Base-by-base conservation (phyloP, 2,329 filamentous ascomycete species). In the Claviceps africana region DNA sequence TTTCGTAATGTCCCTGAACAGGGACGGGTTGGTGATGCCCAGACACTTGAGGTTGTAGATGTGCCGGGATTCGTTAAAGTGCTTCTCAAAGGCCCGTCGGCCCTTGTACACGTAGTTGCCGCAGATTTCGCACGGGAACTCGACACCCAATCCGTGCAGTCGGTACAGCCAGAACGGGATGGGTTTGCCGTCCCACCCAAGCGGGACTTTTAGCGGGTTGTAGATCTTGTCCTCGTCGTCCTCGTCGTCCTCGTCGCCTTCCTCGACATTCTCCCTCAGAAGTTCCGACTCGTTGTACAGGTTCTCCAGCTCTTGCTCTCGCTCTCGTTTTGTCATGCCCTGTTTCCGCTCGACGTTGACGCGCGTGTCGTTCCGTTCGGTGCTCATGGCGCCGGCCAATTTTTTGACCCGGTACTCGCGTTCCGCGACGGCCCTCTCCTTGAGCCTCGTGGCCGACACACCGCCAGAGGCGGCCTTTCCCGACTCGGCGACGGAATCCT, bases 71-170 rank as follows among this genome's bases (percentile, higher is more conserved):
- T 98, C 93, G 59, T 90, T 94, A 71, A 98, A 98, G 67, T 98
- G 93, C 74, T 98, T 98, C 65, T 98, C 93, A 61, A 96, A 98
- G 1, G 90, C 90, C 48, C 93, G 81, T 25, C 93, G 79, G 17
- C 93, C 93, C 86, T 95, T 96, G 72, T 97, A 97, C n/a, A 96
- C 89, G 63, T 89, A 96, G 68, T 97, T 97, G 52, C 93, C 93
- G 64, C 93, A 98, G 53, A 98, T 88, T 66, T 98, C 91, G 72
- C 93, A 98, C 0, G 86, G 78, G 59, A 96, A 95, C 61, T 98
- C 93, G 13, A 95, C 89, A 9, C 93, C 93, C 28, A 98, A 73
- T 1, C 93, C 93, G 64, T 98, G 93, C 17, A 98, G 77, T 60
- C 96, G 93, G 75, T 97, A 98, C 17, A 98, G 78, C 93, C 93